phyloP scores from a whole-genome alignment of 306 rosid genomes.

The Canavalia ensiformis region DNA sequence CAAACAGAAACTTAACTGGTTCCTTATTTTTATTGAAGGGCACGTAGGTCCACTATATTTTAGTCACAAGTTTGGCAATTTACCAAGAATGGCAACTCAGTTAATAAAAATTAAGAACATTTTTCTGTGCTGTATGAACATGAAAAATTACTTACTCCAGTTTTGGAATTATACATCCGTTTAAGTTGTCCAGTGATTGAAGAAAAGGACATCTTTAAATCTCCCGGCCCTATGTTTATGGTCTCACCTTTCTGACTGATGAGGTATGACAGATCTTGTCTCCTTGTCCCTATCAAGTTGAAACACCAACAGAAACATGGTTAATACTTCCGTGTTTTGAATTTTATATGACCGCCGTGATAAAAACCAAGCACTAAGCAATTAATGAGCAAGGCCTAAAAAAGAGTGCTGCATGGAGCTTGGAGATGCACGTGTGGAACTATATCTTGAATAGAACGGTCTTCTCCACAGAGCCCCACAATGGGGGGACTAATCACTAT shows the following conservation, averaged over 20 bases:
- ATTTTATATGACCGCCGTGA: background rate
- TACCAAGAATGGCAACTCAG: background rate
- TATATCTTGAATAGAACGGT: background rate
- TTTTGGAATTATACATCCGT: slow-evolving; percentile 71
- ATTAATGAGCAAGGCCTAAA: background rate
- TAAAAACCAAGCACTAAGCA: background rate
- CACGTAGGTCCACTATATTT: background rate
- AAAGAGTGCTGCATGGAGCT: background rate
- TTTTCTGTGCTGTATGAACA: slow-evolving; percentile 18
- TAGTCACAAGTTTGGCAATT: background rate
- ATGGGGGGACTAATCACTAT: no score
- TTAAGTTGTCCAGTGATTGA: slow-evolving; percentile 79
- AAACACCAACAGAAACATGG: slow-evolving; percentile 25
- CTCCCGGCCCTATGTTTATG: slow-evolving; percentile 78
- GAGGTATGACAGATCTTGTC: slow-evolving; percentile 42
- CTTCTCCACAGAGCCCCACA: background rate
- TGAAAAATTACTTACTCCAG: slow-evolving; percentile 70
- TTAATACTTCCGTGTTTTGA: no score
- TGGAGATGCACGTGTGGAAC: background rate
- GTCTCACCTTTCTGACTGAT: slow-evolving; percentile 44
- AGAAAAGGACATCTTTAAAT: slow-evolving; percentile 84
- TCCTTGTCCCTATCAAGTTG: slow-evolving; percentile 56
- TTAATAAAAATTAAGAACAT: slow-evolving; percentile 23
- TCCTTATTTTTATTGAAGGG: background rate
- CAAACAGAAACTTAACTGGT: background rate